A percentile compares a stretch with the other conserved stretches of the same genome.
These are phyloP conservation scores for maize (Zea mays) DNA, from an alignment of 176 grass and related monocot species.

Conservation along the genomic window DNA sequence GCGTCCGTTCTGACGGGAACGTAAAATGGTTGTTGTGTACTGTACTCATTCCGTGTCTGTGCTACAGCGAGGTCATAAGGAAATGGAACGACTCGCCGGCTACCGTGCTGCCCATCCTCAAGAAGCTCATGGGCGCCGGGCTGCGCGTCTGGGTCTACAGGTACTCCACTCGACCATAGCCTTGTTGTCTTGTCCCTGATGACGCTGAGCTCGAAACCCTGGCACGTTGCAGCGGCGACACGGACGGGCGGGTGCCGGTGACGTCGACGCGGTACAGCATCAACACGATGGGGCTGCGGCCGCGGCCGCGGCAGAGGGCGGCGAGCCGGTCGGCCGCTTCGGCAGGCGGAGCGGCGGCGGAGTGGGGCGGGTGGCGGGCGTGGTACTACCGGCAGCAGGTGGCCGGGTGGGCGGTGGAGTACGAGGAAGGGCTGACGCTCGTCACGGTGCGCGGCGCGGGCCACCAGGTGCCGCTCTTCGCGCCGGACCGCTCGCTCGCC, in stretches of 20 bases:
- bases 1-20: neutral
- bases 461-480: conserved; percentile 90
- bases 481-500: conserved; percentile 57
- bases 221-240: conserved; percentile 65
- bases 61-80: conserved; percentile 63
- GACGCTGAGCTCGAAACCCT: neutral
- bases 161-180: conserved; percentile 20
- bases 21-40: neutral
- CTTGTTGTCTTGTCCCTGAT: too few relatives aligned
- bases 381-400: conserved; percentile 85
- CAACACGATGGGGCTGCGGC: conserved; percentile 64
- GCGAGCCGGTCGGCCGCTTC: neutral
- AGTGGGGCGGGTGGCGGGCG: conserved; percentile 66
- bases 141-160: conserved; percentile 92
- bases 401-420: conserved; percentile 85
- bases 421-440: conserved; percentile 70
- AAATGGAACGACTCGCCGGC: conserved; percentile 93
- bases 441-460: conserved; percentile 88
- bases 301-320: conserved; percentile 36
- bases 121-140: conserved; percentile 80
- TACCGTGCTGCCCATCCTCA: conserved; percentile 66
- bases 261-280: conserved; percentile 91
- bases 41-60: neutral
- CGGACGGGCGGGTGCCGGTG: conserved; percentile 82
- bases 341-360: neutral